Evolutionary conservation across 176 grass and related monocot genomes (phyloP), one percentile per base, ranked within the genome.

Genomic region (Rhynchospora breviuscula): DNA sequence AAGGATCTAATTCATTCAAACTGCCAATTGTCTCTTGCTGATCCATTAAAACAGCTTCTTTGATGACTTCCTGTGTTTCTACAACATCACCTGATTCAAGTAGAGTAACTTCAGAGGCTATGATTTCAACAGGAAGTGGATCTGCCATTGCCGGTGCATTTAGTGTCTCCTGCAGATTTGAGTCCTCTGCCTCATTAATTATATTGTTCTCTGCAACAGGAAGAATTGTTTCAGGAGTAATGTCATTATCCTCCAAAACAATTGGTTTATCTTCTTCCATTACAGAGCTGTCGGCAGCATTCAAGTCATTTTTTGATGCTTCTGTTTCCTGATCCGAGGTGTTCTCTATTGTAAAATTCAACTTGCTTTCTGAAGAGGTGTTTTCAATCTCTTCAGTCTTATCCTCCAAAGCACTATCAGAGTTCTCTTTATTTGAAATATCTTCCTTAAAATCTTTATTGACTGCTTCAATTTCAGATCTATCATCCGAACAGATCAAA

Each of bases 1-100:
- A 77, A 83, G 57, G 67, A 85, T 87, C 52, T 61, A 72, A 68
- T 68, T 90, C 82, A 8, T 65, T 35, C 8, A 53, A 44, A 84
- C 67, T 79, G 44, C 78, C 49, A 3, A 52, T 61, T 53, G 58
- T 9, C 58, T 81, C 58, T 31, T 63, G 59, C 52, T 29, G 74
- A 63, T 61, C 15, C 79, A 5, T 12, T 31, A 40, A 61, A 45
- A n/a, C 0, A 5, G 62, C 66, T 64, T 56, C 40, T 78, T 87
- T 56, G 4, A 64, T 47, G 40, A 67, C 79, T 26, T 81, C 59
- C 46, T 81, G 84, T 58, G 72, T 68, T 47, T 65, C 49, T 82
- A 88, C 22, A 80, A 75, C 79, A 89, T 84, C 87, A 61, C 70
- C 89, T 65, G 90, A 90, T 64, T 92, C 88, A 40, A 89, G 65